Evolutionary conservation across 805 yeast species (phyloP), one percentile per base, ranked within the genome.

Genomic region (Starmerella stigmatis): DNA sequence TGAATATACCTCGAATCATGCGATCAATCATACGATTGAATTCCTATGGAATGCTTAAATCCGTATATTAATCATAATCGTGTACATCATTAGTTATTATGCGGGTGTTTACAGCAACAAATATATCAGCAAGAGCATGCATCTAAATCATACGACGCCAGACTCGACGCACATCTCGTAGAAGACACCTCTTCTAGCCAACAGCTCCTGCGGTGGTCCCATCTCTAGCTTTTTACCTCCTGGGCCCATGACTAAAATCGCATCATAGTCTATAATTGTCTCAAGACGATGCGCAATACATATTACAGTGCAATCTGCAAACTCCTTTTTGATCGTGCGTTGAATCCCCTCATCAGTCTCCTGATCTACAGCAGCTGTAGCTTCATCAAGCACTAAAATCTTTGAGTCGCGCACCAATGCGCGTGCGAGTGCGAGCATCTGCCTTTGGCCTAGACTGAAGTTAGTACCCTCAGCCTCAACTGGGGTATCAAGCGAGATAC

Each of bases 341-440:
- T 81, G 88, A 50, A 81, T 72, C 55, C 73, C 69, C 5, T 72
- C 64, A 60, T 81, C 88, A 0, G 86, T 80, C 53, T 74, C 80
- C 56, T 76, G 78, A 60, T 81, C 88, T 16, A 81, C 86, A 29
- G 79, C 72, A 0, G 85, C 77, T 0, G 89, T 81, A 1, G 88
- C 86, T 60, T 81, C 89, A 60, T 81, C 88, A 52, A 81, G 58
- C 41, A 81, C 73, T 44, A 81, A 60, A 43, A 81, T 74, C 55
- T 71, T 74, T 7, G 80, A 64, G 30, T 70, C 68, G 46, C 83
- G 70, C 19, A 79, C 83, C 34, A 81, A 62, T 0, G 86, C 86
- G 49, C 89, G 68, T 0, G 86, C 78, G 42, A 81, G 64, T 4
- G 72, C 50, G 4, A 50, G 35, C 48, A 50, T 45, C 25, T 50